Evolutionary conservation across 257 asterid species (phyloP).

Genomic region (Jacaranda copaia): DNA sequence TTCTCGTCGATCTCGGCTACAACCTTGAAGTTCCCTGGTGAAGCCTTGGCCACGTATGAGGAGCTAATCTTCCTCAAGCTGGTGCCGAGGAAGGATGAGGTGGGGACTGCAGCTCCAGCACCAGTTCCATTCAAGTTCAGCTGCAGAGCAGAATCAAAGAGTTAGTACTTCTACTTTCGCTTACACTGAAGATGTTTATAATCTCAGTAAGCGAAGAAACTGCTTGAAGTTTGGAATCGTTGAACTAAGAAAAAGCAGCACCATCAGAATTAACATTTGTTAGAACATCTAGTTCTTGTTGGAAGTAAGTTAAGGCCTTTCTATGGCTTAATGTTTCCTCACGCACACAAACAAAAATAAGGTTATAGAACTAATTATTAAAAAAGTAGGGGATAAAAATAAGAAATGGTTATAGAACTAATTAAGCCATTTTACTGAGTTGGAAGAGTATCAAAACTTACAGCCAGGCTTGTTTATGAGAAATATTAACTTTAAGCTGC

Average conservation of each 20-base stretch:
- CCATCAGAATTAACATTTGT: not conserved
- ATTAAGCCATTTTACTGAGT: not conserved
- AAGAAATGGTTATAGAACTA: not conserved
- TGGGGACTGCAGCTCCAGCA: constrained; percentile 45
- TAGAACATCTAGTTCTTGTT: too few relatives aligned
- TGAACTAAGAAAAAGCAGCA: not conserved
- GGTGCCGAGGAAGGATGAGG: constrained; percentile 62
- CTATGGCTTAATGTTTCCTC: too few relatives aligned
- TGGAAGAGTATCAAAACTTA: not conserved
- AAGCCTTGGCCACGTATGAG: constrained; percentile 39
- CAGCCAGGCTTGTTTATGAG: too few relatives aligned
- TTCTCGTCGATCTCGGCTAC: constrained; percentile 52
- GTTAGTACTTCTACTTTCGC: not conserved
- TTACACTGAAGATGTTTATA: too few relatives aligned
- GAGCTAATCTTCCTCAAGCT: constrained; percentile 55
- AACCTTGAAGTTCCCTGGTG: constrained; percentile 53
- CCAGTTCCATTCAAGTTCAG: constrained; percentile 59
- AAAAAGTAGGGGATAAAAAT: too few relatives aligned
- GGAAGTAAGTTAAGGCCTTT: too few relatives aligned
- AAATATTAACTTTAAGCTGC: too few relatives aligned
- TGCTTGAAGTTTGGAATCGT: not conserved
- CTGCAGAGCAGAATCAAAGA: constrained; percentile 42
- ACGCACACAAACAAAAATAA: too few relatives aligned
- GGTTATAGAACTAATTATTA: too few relatives aligned
- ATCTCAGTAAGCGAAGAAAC: not conserved